These are phyloP conservation scores for Pseudogymnoascus sp. DNA, from an alignment of 2,329 filamentous ascomycete species.

Conservation along the genomic window DNA sequence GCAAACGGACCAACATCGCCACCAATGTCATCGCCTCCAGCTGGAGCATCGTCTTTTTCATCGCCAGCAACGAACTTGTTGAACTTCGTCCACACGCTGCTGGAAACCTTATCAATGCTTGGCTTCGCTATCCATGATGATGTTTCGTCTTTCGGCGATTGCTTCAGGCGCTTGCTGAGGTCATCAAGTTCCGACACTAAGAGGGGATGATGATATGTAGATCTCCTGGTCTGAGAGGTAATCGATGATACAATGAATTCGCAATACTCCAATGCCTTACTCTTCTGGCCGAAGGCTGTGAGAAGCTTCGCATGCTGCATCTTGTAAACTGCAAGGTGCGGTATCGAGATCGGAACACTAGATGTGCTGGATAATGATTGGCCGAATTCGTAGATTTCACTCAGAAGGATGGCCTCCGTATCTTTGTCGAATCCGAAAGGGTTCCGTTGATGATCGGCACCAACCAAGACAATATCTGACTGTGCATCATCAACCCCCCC, in stretches of 20 bases:
- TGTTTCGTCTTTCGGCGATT: constrained; percentile 74
- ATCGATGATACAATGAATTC: constrained; percentile 73
- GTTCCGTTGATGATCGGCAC: constrained; percentile 70
- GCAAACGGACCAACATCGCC: constrained; percentile 72
- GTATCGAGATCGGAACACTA: constrained; percentile 52
- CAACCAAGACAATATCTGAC: constrained; percentile 74
- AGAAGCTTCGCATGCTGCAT: constrained; percentile 78
- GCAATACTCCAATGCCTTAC: constrained; percentile 86
- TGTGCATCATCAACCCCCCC: constrained; percentile 77
- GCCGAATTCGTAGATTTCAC: constrained; percentile 91
- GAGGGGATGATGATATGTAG: constrained; percentile 74
- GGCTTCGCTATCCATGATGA: constrained; percentile 91
- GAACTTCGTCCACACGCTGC: constrained; percentile 84
- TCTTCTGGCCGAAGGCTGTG: constrained; percentile 74
- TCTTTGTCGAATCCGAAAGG: constrained; percentile 70
- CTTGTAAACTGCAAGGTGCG: constrained; percentile 87
- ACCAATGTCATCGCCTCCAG: constrained; percentile 48
- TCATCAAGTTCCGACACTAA: constrained; percentile 77
- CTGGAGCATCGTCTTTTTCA: constrained; percentile 62
- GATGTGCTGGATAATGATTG: constrained; percentile 61
- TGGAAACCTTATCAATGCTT: constrained; percentile 92
- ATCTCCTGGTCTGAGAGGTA: constrained; percentile 73
- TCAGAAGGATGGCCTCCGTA: constrained; percentile 83
- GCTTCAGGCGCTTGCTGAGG: constrained; percentile 72
- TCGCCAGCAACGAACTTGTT: constrained; percentile 95